Percentiles rank a stretch among this genome's conserved stretches.
Conservation (phyloP, 352 stramenopile species). For the Pythium brachiatum region DNA sequence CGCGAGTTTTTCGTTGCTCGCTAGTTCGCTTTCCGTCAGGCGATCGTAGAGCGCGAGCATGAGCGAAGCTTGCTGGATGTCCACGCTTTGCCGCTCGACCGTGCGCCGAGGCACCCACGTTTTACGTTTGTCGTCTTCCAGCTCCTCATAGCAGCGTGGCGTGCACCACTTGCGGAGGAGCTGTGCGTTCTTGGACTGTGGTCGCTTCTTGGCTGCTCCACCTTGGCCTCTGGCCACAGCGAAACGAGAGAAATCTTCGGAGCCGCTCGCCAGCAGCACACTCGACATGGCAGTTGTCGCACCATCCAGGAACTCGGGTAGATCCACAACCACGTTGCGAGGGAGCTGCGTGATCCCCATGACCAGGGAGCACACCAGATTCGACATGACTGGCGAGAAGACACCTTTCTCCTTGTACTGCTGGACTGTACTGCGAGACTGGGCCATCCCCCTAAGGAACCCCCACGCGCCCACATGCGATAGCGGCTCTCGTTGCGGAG, state of each 20-base stretch:
- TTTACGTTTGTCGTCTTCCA: not conserved
- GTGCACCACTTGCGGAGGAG: too few species aligned
- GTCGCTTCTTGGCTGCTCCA: not conserved
- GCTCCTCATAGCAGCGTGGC: not conserved
- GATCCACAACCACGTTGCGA: too few species aligned
- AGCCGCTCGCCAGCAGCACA: not conserved
- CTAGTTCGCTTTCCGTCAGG: not conserved
- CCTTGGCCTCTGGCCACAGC: not conserved
- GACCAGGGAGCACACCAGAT: too few species aligned
- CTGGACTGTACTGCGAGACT: too few species aligned
- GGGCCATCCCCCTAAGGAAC: too few species aligned
- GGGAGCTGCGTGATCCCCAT: too few species aligned
- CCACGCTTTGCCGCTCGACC: not conserved
- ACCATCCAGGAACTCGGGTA: too few species aligned
- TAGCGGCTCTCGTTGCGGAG: not conserved
- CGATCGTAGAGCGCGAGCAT: not conserved
- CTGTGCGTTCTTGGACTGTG: not conserved
- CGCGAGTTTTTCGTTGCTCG: not conserved
- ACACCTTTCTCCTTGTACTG: too few species aligned
- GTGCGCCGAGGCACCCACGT: not conserved
- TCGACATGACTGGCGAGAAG: too few species aligned
- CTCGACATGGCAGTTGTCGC: too few species aligned
- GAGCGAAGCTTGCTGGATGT: not conserved
- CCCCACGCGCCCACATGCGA: too few species aligned
- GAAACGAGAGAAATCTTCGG: not conserved